These are phyloP conservation scores for Naganishia randhawae DNA, from an alignment of 768 basidiomycete species.

Conservation along the genomic window DNA sequence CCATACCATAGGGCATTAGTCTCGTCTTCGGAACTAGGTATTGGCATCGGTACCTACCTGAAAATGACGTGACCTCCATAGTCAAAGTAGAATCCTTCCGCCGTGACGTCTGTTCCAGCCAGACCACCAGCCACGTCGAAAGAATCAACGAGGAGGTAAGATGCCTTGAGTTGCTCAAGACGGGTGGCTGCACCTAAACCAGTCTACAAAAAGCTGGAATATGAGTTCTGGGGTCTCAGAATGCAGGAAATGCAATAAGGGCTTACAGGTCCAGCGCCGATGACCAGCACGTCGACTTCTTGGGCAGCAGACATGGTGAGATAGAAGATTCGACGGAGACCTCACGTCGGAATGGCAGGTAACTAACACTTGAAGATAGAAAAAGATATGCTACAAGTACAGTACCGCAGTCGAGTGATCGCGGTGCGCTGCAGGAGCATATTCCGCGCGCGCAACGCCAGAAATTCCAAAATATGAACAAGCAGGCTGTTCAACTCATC, in stretches of 20 bases:
- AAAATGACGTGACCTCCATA: slow-evolving; percentile 54
- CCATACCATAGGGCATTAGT: not conserved
- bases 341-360: no score
- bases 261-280: slow-evolving; percentile 51
- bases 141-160: slow-evolving; percentile 47
- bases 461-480: no score
- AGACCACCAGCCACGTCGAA: slow-evolving; percentile 48
- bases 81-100: slow-evolving; percentile 52
- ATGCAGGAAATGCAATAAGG: not conserved
- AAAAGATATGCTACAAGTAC: no score
- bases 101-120: slow-evolving; percentile 50
- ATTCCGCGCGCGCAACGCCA: no score
- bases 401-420: no score
- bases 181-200: slow-evolving; percentile 53
- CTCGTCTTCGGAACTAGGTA: not conserved
- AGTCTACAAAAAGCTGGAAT: slow-evolving; percentile 31
- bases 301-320: not conserved
- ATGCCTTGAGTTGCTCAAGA: slow-evolving; percentile 47
- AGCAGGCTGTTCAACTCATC: no score
- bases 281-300: slow-evolving; percentile 45
- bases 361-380: no score
- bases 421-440: no score
- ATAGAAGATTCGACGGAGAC: not conserved
- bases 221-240: no score
- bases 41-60: slow-evolving; percentile 35